Conservation (phyloP, 1,284 basidiomycete genomes). For the Mycena citricolor region DNA sequence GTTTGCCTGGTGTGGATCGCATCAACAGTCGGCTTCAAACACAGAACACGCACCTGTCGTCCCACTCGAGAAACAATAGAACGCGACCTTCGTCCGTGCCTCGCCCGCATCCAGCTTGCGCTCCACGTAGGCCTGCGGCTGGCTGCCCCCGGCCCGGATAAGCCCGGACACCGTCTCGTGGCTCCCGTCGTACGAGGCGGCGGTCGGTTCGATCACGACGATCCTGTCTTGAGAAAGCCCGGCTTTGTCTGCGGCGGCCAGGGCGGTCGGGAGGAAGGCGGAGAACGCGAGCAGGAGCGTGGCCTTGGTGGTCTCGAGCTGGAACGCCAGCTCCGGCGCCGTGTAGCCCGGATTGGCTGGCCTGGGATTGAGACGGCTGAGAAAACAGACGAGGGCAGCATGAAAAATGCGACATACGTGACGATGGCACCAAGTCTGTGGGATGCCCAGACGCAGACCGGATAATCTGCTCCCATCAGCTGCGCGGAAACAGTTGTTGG, state of each 20-base stretch:
- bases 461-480: constrained; percentile 55
- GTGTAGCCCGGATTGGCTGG: constrained; percentile 74
- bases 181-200: constrained; percentile 14
- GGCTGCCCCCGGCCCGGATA: constrained; percentile 51
- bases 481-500: constrained; percentile 8
- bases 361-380: constrained; percentile 32
- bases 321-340: constrained; percentile 64
- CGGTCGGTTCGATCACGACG: constrained; percentile 47
- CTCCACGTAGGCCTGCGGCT: constrained; percentile 45
- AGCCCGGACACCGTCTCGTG: constrained; percentile 51
- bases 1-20: constrained; percentile 5
- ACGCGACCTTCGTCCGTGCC: constrained; percentile 66
- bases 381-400: too few relatives aligned
- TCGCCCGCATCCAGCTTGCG: constrained; percentile 59
- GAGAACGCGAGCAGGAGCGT: constrained; percentile 64
- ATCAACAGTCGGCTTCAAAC: background rate
- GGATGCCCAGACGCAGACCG: constrained; percentile 69
- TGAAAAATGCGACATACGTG: constrained; percentile 48
- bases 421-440: constrained; percentile 73
- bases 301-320: constrained; percentile 56
- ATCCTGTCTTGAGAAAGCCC: constrained; percentile 57
- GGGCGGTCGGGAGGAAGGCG: constrained; percentile 58
- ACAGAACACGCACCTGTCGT: constrained; percentile 58
- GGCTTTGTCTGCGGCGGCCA: constrained; percentile 48
- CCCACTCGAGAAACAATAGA: constrained; percentile 78